Conservation (phyloP, 257 asterid species). For the Fraxinus excelsior region DNA sequence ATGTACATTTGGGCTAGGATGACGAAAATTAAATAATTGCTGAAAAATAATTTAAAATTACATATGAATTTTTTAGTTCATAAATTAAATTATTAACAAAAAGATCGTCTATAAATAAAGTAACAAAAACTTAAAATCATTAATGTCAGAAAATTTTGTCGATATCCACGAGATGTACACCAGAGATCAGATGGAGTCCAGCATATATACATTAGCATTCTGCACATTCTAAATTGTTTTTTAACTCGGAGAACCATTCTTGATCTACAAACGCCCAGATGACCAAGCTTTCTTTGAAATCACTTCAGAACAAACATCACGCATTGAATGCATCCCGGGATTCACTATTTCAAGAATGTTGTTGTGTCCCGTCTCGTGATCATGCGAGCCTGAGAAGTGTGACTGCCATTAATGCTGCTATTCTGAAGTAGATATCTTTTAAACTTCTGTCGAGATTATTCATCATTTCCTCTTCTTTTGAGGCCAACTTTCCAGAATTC, state of each 20-base stretch:
- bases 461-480: constrained; percentile 64
- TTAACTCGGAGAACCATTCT: neutral
- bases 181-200: neutral
- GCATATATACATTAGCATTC: neutral
- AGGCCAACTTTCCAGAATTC: constrained; percentile 37
- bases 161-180: neutral
- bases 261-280: neutral
- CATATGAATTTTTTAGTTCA: too few species aligned
- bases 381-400: constrained; percentile 64
- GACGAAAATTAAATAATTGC: too few species aligned
- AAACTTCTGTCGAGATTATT: constrained; percentile 55
- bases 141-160: too few species aligned
- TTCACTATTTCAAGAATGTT: neutral
- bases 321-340: neutral
- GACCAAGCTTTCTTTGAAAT: neutral
- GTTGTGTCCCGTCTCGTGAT: neutral
- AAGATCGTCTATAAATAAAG: too few species aligned
- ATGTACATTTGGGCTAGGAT: too few species aligned
- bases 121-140: too few species aligned
- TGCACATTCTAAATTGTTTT: neutral
- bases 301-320: neutral
- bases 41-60: too few species aligned
- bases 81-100: too few species aligned
- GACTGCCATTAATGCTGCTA: constrained; percentile 59
- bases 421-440: constrained; percentile 69